A percentile compares a stretch with the other conserved stretches of the same genome.
Conservation (phyloP, 257 asterid genomes). For the Osmanthus fragrans region DNA sequence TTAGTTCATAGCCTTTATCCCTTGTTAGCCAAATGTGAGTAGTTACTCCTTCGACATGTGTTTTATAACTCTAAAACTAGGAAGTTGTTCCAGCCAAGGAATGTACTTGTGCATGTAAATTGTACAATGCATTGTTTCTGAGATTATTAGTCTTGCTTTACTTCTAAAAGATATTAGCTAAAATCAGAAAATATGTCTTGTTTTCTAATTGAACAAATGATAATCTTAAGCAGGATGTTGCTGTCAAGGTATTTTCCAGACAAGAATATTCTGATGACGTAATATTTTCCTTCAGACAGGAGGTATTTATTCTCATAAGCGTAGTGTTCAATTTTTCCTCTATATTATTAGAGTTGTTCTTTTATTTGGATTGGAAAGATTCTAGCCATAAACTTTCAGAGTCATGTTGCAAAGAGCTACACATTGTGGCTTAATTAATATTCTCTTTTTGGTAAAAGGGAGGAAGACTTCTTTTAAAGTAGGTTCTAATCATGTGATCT, state of each 20-base stretch:
- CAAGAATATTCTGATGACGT: conserved; percentile 85
- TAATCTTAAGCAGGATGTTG: conserved; percentile 73
- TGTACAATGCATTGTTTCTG: neutral
- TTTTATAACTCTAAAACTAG: neutral
- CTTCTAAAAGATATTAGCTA: neutral
- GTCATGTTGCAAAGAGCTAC: conserved; percentile 9
- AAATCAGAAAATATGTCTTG: conserved; percentile 4
- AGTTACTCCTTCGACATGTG: conserved; percentile 16
- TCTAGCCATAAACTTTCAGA: neutral
- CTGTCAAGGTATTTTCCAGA: conserved; percentile 89
- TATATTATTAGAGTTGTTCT: neutral
- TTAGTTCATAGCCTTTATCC: neutral
- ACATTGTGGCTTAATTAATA: neutral
- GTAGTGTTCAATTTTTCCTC: neutral
- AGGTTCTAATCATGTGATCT: conserved; percentile 1
- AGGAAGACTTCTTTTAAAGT: too few species aligned
- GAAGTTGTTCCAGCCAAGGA: neutral
- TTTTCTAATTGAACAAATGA: conserved; percentile 24
- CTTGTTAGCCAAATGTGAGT: conserved; percentile 2
- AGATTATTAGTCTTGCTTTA: conserved; percentile 18
- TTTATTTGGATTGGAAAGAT: neutral
- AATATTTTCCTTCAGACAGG: conserved; percentile 84
- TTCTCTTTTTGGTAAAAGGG: neutral
- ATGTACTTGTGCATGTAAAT: conserved; percentile 7
- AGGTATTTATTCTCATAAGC: conserved; percentile 44